Evolutionary conservation across 768 basidiomycete species (phyloP).

Genomic region (Kwoniella europaea): DNA sequence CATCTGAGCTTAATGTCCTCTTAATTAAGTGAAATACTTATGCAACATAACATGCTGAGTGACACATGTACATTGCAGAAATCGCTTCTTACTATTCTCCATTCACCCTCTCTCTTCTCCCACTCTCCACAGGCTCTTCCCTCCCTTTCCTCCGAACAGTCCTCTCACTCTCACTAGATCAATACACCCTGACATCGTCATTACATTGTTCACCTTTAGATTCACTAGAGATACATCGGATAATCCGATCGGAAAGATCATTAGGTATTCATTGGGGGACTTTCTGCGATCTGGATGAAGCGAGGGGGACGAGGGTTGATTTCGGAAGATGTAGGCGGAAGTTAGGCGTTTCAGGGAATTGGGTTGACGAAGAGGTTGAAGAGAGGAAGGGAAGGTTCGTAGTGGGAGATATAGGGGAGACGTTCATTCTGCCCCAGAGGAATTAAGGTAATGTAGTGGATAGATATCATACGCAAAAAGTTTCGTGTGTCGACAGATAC

Average conservation of each 20-base stretch:
- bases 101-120: slow-evolving; percentile 48
- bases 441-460: background rate
- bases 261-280: slow-evolving; percentile 55
- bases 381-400: slow-evolving; percentile 41
- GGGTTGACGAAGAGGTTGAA: slow-evolving; percentile 29
- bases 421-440: slow-evolving; percentile 32
- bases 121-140: slow-evolving; percentile 56
- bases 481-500: no score
- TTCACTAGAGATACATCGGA: slow-evolving; percentile 45
- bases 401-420: slow-evolving; percentile 45
- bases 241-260: slow-evolving; percentile 33
- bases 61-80: no score
- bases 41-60: no score
- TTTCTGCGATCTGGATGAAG: slow-evolving; percentile 49
- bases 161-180: slow-evolving; percentile 56
- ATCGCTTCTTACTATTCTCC: slow-evolving; percentile 53
- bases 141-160: slow-evolving; percentile 54
- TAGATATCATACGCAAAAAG: no score
- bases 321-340: slow-evolving; percentile 44
- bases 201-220: slow-evolving; percentile 49
- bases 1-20: no score
- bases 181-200: slow-evolving; percentile 55
- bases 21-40: no score
- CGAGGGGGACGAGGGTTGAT: slow-evolving; percentile 48
- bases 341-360: slow-evolving; percentile 26